Base-by-base conservation (phyloP, 768 basidiomycete genomes). In the Auriscalpium orientale region DNA sequence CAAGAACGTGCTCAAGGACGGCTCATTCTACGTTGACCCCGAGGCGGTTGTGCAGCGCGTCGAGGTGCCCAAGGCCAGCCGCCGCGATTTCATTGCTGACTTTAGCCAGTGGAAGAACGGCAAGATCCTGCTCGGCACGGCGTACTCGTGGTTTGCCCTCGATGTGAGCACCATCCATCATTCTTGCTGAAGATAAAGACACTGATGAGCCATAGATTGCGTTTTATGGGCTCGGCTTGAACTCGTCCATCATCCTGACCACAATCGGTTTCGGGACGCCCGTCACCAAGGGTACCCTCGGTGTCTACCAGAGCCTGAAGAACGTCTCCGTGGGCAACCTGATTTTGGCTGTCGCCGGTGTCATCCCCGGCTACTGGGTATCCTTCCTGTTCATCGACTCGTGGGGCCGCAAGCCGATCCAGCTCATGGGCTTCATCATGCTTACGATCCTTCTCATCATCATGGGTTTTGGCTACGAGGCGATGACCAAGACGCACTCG, bases 121-220 rank as follows among this genome's bases (percentile, higher is more conserved):
- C 62, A 94, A 94, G 72, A 72, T 91, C 51, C 78, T 94, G 54
- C 68, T 94, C 49, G 92, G 89, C 16, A 78, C 84, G 0, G 70
- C 89, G 0, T 94, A 85, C 68, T 88, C 85, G 9, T 95, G 92
- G 92, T 94, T 94, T 59, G 91, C 91, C 10, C 80, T 92, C 21
- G 91, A 90, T 62, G 85, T 85, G 35, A 53, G 85, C 75, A 49
- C 83, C 51, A 58, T 8, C n/a, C 38, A 8, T 51, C 13, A 4
- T 13, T 16, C 20, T 11, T 81, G 71, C 21, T 59, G 18, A 7
- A 35, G 35, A n/a, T 15, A 15, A 37, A 53, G 8, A 8, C 20
- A 8, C 28, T 20, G 22, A 16, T 0, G 15, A 28, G 12, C 9
- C 12, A 3, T 51, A 88, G 82, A 83, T 94, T 55, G 90, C 91